phyloP scores from a whole-genome alignment of 2,329 filamentous ascomycete species.

The Cytospora piceicola region DNA sequence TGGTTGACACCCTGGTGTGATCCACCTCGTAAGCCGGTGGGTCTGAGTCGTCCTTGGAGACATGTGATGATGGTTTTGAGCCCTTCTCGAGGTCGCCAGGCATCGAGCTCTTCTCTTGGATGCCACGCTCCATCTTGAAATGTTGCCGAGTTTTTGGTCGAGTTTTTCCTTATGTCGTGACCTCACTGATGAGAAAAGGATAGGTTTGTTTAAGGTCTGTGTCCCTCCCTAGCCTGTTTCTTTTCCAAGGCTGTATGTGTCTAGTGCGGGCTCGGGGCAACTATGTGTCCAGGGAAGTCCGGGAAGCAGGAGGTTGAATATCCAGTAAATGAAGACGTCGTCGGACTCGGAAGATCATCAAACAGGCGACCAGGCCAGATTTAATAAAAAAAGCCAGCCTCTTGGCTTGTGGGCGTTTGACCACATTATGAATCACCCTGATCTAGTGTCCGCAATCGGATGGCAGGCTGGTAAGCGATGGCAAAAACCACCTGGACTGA shows the following conservation, averaged over 20 bases:
- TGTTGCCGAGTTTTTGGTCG: not conserved
- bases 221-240: no score
- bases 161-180: constrained; percentile 2
- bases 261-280: no score
- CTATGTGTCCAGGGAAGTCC: not conserved
- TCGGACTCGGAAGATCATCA: constrained; percentile 7
- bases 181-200: not conserved
- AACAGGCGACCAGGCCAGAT: constrained; percentile 9
- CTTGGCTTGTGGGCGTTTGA: constrained; percentile 8
- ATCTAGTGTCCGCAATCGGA: constrained; percentile 24
- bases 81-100: constrained; percentile 19
- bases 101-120: constrained; percentile 17
- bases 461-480: constrained; percentile 12
- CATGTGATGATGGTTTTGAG: constrained; percentile 18
- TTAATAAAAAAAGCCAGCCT: constrained; percentile 8
- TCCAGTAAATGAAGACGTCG: constrained; percentile 1
- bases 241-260: no score
- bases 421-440: constrained; percentile 14
- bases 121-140: constrained; percentile 5
- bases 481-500: constrained; percentile 16
- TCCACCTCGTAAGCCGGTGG: constrained; percentile 20
- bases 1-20: constrained; percentile 20
- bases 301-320: not conserved
- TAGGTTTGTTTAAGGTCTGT: not conserved
- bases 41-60: constrained; percentile 9